Evolutionary conservation across 495 filamentous ascomycete genomes (phyloP).

Genomic region (Neohortaea acidophila): DNA sequence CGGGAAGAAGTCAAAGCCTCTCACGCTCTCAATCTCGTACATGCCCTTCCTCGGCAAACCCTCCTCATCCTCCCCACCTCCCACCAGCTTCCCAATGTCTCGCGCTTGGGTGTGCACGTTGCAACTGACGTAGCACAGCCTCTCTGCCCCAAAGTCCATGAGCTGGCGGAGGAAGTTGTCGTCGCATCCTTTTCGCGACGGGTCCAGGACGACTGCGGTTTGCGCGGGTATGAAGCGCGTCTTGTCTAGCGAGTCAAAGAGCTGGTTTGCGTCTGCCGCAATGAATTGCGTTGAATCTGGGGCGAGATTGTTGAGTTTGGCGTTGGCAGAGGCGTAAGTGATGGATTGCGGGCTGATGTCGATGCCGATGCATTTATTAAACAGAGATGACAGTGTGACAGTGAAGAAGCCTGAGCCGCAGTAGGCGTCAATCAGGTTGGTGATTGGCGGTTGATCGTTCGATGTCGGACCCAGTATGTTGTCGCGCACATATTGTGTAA

Average conservation of each 20-base stretch:
- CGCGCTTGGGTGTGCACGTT: slow-evolving; percentile 96
- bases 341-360: slow-evolving; percentile 62
- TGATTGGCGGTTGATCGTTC: slow-evolving; percentile 32
- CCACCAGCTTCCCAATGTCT: slow-evolving; percentile 72
- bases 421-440: slow-evolving; percentile 90
- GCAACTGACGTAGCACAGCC: slow-evolving; percentile 87
- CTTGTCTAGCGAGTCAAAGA: slow-evolving; percentile 52
- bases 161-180: slow-evolving; percentile 69
- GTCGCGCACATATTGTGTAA: slow-evolving; percentile 80
- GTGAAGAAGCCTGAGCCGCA: slow-evolving; percentile 95
- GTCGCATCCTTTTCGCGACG: slow-evolving; percentile 88
- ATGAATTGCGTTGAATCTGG: slow-evolving; percentile 54
- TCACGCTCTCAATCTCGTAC: slow-evolving; percentile 82
- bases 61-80: slow-evolving; percentile 28
- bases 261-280: slow-evolving; percentile 62
- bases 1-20: slow-evolving; percentile 95
- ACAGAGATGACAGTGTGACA: slow-evolving; percentile 73
- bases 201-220: slow-evolving; percentile 83
- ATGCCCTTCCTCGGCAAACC: slow-evolving; percentile 33
- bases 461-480: slow-evolving; percentile 42
- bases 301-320: slow-evolving; percentile 54
- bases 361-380: slow-evolving; percentile 53
- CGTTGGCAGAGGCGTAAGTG: slow-evolving; percentile 58
- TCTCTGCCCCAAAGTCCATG: slow-evolving; percentile 52
- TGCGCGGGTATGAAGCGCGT: slow-evolving; percentile 51